phyloP scores from a whole-genome alignment of 768 basidiomycete genomes.

The Lactarius akahatsu region DNA sequence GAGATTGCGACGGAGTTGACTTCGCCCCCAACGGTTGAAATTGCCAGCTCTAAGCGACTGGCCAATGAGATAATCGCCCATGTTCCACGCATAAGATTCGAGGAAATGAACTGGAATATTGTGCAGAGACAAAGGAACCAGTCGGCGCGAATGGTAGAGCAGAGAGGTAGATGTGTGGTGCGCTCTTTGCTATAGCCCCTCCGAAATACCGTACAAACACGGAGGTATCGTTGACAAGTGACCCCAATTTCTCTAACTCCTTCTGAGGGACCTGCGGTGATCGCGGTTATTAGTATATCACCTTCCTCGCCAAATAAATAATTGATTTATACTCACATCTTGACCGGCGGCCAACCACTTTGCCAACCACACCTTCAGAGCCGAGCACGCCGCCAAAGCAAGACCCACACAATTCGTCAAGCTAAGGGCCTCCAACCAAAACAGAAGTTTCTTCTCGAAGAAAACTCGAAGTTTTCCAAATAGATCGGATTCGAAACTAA shows the following conservation, averaged over 20 bases:
- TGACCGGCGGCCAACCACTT: not conserved
- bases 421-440: conserved; percentile 13
- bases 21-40: not conserved
- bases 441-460: conserved; percentile 3
- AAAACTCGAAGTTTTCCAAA: not conserved
- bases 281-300: not conserved
- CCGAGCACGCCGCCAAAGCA: not conserved
- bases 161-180: not conserved
- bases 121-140: not conserved
- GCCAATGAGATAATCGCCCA: not conserved
- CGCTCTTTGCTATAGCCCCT: not conserved
- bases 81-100: not conserved
- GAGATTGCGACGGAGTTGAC: conserved; percentile 8
- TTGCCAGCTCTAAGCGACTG: not conserved
- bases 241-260: not conserved
- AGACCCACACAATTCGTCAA: not conserved
- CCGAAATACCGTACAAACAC: conserved; percentile 4
- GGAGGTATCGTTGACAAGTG: not conserved
- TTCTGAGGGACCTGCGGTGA: not conserved
- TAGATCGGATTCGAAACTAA: not conserved
- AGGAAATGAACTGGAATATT: not conserved
- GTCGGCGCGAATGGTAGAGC: not conserved
- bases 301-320: not conserved
- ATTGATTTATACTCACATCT: not conserved
- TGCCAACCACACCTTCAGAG: not conserved